Conservation (phyloP, 768 basidiomycete genomes). For the Suillus decipiens region DNA sequence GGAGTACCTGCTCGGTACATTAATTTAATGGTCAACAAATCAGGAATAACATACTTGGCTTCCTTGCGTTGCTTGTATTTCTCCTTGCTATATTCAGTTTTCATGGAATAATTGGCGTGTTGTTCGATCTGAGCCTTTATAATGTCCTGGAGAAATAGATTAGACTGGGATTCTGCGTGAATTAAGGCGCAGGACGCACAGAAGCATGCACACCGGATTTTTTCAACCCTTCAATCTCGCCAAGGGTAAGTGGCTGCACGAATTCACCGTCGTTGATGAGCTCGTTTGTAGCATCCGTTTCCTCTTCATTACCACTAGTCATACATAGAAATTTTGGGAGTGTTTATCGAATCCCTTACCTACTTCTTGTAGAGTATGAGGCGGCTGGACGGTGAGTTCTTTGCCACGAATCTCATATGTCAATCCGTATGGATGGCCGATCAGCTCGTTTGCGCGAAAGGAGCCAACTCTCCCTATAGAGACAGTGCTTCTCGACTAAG, state of each 20-base stretch:
- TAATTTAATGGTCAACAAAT: background rate
- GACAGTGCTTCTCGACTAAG: constrained; percentile 50
- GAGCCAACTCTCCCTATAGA: constrained; percentile 85
- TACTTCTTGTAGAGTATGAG: constrained; percentile 72
- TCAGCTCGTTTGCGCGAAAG: constrained; percentile 75
- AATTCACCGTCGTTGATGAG: constrained; percentile 86
- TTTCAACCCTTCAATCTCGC: constrained; percentile 84
- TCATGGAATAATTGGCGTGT: constrained; percentile 89
- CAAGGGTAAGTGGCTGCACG: constrained; percentile 79
- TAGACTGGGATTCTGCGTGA: constrained; percentile 10
- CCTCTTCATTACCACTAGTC: constrained; percentile 56
- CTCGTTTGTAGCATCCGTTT: constrained; percentile 96
- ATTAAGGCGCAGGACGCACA: constrained; percentile 40
- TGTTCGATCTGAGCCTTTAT: constrained; percentile 92
- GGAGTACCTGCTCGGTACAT: constrained; percentile 60
- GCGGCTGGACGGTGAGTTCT: constrained; percentile 61
- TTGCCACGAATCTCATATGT: constrained; percentile 84
- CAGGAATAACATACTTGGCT: constrained; percentile 70
- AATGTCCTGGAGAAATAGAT: constrained; percentile 68
- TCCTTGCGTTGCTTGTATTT: constrained; percentile 97
- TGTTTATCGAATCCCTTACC: constrained; percentile 44
- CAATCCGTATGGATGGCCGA: constrained; percentile 84
- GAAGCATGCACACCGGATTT: constrained; percentile 79
- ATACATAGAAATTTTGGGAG: constrained; percentile 1
- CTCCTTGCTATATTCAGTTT: constrained; percentile 98